A percentile compares a stretch with the other conserved stretches of the same genome.
Evolutionary conservation across 2,329 filamentous ascomycete species (phyloP).

Genomic region (Xylaria polymorpha): DNA sequence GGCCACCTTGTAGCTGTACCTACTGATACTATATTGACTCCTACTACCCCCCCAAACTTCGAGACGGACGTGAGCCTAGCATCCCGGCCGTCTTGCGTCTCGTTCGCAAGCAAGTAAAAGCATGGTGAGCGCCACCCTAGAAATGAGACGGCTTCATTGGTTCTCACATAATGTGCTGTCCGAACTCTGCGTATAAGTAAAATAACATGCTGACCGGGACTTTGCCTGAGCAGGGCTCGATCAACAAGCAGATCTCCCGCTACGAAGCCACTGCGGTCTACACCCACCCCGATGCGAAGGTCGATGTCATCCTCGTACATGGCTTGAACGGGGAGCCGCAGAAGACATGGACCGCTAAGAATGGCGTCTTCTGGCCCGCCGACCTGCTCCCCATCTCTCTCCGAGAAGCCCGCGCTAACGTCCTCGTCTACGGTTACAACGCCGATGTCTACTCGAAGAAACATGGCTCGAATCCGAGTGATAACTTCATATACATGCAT

Average conservation of each 20-base stretch:
- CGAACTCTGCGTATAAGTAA: slow-evolving; percentile 6
- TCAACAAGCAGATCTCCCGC: slow-evolving; percentile 63
- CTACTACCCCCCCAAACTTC: slow-evolving; percentile 7
- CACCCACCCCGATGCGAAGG: slow-evolving; percentile 67
- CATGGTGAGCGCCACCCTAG: slow-evolving; percentile 39
- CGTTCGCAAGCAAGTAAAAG: slow-evolving; percentile 38
- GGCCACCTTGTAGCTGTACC: slow-evolving; percentile 23
- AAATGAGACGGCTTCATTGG: neutral
- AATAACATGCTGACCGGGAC: slow-evolving; percentile 38
- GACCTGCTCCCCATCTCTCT: slow-evolving; percentile 73
- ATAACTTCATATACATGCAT: slow-evolving; percentile 76
- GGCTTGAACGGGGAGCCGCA: slow-evolving; percentile 75
- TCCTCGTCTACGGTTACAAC: slow-evolving; percentile 81
- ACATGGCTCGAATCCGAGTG: slow-evolving; percentile 66
- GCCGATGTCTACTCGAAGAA: slow-evolving; percentile 68
- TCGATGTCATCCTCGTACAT: slow-evolving; percentile 77
- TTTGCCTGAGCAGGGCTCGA: slow-evolving; percentile 55
- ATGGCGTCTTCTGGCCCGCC: slow-evolving; percentile 74
- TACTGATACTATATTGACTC: slow-evolving; percentile 23
- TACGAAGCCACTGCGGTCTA: slow-evolving; percentile 71
- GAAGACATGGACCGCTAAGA: slow-evolving; percentile 69
- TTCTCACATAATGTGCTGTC: slow-evolving; percentile 16
- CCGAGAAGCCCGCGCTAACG: slow-evolving; percentile 66
- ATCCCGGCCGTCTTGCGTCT: slow-evolving; percentile 36
- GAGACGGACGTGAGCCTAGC: slow-evolving; percentile 30